Conservation (phyloP, 345 rosid species). For the Isatis tinctoria region DNA sequence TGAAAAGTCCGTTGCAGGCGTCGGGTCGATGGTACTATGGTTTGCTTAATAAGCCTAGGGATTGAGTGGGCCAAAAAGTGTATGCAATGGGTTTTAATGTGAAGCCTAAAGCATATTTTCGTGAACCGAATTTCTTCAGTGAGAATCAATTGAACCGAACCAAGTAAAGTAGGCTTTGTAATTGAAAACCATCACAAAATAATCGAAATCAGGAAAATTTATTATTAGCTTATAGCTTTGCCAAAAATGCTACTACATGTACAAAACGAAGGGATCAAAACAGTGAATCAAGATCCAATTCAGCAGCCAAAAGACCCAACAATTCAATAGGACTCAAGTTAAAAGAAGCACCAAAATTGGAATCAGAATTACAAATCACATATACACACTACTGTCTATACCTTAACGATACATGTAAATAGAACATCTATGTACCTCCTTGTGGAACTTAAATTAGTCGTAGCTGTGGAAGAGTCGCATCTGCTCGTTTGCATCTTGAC, state of each 20-base stretch:
- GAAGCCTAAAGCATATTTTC: too few species aligned
- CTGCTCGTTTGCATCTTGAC: constrained; percentile 6
- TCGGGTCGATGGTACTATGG: too few species aligned
- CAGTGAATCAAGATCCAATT: background rate
- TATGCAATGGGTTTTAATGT: too few species aligned
- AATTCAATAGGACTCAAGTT: constrained; percentile 17
- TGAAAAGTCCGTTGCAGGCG: too few species aligned
- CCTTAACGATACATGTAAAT: constrained; percentile 7
- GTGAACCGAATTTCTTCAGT: too few species aligned
- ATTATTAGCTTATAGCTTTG: constrained; percentile 10
- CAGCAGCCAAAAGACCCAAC: background rate
- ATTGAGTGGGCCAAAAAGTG: too few species aligned
- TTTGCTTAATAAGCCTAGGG: too few species aligned
- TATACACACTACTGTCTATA: constrained; percentile 10
- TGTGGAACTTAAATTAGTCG: constrained; percentile 11
- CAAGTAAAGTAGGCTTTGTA: background rate
- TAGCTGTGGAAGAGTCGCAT: background rate
- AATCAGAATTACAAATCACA: constrained; percentile 13
- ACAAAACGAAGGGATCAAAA: constrained; percentile 12
- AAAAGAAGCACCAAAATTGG: constrained; percentile 12
- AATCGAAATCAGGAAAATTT: background rate
- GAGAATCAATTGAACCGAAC: too few species aligned
- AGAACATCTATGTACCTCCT: constrained; percentile 22
- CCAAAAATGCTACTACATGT: constrained; percentile 18
- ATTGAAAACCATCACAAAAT: background rate